These are phyloP conservation scores for Beauveria caledonica DNA, from an alignment of 2,329 filamentous ascomycete genomes.

Conservation along the genomic window DNA sequence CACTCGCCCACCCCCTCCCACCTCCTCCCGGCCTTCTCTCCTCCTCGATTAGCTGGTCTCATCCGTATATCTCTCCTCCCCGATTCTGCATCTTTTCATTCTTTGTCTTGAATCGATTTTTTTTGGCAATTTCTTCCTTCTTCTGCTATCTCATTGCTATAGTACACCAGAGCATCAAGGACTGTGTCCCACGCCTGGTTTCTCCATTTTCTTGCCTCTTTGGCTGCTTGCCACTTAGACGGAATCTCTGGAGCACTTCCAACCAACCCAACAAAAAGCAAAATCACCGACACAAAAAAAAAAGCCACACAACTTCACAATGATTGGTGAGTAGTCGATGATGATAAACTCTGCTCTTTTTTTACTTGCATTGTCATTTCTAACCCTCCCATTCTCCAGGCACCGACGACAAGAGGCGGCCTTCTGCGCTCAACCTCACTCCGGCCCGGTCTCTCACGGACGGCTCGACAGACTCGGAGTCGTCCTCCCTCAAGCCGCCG, in stretches of 20 bases:
- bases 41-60: slow-evolving; percentile 50
- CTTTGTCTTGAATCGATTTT: neutral
- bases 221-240: neutral
- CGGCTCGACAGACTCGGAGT: slow-evolving; percentile 44
- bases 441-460: slow-evolving; percentile 41
- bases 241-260: neutral
- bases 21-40: slow-evolving; percentile 22
- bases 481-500: slow-evolving; percentile 54
- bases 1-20: neutral
- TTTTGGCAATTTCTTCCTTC: neutral
- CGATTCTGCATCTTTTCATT: slow-evolving; percentile 5
- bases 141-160: neutral
- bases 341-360: slow-evolving; percentile 10
- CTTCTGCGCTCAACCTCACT: slow-evolving; percentile 45
- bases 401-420: slow-evolving; percentile 48
- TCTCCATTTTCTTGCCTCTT: neutral
- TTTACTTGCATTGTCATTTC: neutral
- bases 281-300: neutral
- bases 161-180: neutral
- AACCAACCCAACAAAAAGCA: neutral
- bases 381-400: slow-evolving; percentile 13
- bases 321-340: neutral
- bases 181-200: slow-evolving; percentile 7
- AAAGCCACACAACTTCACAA: slow-evolving; percentile 3
- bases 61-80: slow-evolving; percentile 22